Evolutionary conservation across 345 rosid genomes (phyloP).

Genomic region (Mangifera indica): DNA sequence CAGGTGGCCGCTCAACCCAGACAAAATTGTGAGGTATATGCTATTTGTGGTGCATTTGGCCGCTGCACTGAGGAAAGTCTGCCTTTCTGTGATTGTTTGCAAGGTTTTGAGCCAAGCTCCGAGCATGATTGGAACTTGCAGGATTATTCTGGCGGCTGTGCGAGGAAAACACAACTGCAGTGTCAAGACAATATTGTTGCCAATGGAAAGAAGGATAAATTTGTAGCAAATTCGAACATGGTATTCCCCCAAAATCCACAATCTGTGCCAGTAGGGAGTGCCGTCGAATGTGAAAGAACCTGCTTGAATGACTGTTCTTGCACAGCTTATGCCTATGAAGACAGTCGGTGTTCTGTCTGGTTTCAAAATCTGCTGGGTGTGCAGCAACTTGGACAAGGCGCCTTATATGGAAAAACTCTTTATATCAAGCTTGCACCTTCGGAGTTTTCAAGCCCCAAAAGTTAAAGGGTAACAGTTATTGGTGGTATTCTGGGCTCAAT

Average conservation of each 20-base stretch:
- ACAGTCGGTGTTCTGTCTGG: constrained; percentile 22
- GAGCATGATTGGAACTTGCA: constrained; percentile 18
- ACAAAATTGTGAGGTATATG: constrained; percentile 12
- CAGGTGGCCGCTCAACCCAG: constrained; percentile 26
- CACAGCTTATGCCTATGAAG: constrained; percentile 28
- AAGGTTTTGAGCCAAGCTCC: constrained; percentile 27
- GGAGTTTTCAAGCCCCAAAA: constrained; percentile 35
- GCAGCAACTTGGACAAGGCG: background rate
- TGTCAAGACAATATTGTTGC: constrained; percentile 3
- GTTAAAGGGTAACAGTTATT: constrained; percentile 32
- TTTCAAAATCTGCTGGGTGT: background rate
- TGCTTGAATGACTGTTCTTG: constrained; percentile 37
- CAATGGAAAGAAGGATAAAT: constrained; percentile 15
- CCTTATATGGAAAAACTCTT: constrained; percentile 10
- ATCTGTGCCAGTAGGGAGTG: background rate
- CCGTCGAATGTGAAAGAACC: constrained; percentile 14
- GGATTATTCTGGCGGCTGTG: constrained; percentile 29
- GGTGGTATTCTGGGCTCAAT: constrained; percentile 44
- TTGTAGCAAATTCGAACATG: background rate
- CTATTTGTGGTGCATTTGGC: constrained; percentile 30
- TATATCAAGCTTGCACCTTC: constrained; percentile 20
- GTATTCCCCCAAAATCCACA: background rate
- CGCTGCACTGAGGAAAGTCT: constrained; percentile 9
- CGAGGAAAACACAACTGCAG: constrained; percentile 4
- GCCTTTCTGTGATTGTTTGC: constrained; percentile 26